Percentiles rank a stretch among this genome's conserved stretches.
These are phyloP conservation scores for Pelargonium fulgidum DNA, from an alignment of 441 rosid species.

Conservation along the genomic window DNA sequence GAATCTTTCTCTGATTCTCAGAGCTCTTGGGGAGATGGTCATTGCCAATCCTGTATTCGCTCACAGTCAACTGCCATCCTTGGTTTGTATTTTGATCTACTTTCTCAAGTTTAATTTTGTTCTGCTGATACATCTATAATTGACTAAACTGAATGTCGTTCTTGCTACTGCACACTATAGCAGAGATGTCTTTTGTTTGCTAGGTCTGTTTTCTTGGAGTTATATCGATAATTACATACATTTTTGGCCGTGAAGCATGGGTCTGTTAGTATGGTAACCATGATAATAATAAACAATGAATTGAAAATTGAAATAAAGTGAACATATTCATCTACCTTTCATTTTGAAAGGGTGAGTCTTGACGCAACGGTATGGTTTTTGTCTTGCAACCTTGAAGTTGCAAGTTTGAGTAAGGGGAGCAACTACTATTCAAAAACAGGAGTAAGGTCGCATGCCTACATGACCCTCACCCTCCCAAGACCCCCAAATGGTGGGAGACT, in stretches of 20 bases:
- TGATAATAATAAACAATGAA: background rate
- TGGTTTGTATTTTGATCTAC: slow-evolving; percentile 52
- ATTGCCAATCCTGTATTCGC: slow-evolving; percentile 87
- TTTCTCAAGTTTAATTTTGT: slow-evolving; percentile 4
- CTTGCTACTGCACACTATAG: background rate
- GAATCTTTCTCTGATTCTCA: slow-evolving; percentile 66
- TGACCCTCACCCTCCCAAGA: too few species aligned
- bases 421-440: too few species aligned
- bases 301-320: too few species aligned
- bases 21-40: slow-evolving; percentile 86
- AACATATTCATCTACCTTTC: background rate
- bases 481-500: too few species aligned
- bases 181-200: background rate
- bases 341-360: too few species aligned
- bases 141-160: background rate
- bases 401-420: too few species aligned
- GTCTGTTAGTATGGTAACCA: background rate
- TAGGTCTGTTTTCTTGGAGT: background rate
- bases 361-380: too few species aligned
- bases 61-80: slow-evolving; percentile 85
- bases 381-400: too few species aligned
- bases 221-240: background rate
- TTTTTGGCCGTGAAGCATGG: background rate
- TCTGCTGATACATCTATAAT: background rate
- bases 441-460: too few species aligned